These are phyloP conservation scores for Aspergillus pseudoglaucus DNA, from an alignment of 2,329 filamentous ascomycete genomes.

Conservation along the genomic window DNA sequence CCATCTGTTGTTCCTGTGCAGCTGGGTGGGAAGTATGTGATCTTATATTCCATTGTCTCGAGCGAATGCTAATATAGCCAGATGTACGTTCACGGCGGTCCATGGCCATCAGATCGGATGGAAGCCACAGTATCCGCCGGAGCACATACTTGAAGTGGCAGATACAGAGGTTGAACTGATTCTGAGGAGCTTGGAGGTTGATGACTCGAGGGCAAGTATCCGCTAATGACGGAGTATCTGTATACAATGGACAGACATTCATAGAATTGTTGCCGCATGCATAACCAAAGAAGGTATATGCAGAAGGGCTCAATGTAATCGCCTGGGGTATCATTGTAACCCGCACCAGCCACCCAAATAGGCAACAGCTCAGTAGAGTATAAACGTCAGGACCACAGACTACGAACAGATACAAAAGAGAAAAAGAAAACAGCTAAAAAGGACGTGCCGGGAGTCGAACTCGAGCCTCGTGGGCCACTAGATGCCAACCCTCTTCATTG, in stretches of 20 bases:
- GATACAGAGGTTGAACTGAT: constrained; percentile 45
- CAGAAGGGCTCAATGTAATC: too few species aligned
- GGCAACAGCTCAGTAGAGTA: too few species aligned
- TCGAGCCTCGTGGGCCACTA: background rate
- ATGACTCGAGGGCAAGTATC: constrained; percentile 17
- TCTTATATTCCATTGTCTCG: background rate
- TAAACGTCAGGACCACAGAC: too few species aligned
- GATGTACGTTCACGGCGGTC: constrained; percentile 40
- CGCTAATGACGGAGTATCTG: constrained; percentile 2
- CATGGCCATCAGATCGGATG: constrained; percentile 42
- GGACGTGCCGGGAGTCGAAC: background rate
- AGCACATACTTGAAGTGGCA: constrained; percentile 43
- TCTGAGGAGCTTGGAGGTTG: constrained; percentile 13
- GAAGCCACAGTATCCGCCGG: constrained; percentile 36
- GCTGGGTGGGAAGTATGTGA: constrained; percentile 40
- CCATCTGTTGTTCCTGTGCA: constrained; percentile 33
- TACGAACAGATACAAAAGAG: too few species aligned
- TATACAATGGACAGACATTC: too few species aligned
- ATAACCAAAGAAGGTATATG: too few species aligned
- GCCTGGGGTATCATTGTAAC: too few species aligned
- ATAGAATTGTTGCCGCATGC: too few species aligned
- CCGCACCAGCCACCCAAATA: too few species aligned
- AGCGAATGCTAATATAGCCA: constrained; percentile 7
- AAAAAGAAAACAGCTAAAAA: too few species aligned
- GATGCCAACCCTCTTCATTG: background rate